Evolutionary conservation across 306 rosid genomes (phyloP), one percentile per base, ranked within the genome.

Genomic region (Inga leiocalycina): DNA sequence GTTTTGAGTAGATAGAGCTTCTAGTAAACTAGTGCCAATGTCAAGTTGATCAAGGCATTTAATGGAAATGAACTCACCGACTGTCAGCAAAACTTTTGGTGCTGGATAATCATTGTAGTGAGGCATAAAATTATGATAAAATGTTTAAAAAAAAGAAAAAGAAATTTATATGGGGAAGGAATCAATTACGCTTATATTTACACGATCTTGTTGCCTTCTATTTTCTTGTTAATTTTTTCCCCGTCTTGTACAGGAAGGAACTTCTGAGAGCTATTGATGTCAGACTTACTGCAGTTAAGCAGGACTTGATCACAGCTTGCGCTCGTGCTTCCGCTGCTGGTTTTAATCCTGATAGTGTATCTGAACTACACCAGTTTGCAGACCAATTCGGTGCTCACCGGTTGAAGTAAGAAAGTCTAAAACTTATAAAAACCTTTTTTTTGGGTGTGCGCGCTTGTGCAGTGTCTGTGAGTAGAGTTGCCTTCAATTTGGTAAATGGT

Each of bases 241-340:
- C 16, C 59, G 8, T 62, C 69, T 85, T 85, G 65, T 64, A 56
- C 92, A 97, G 99, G 88, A 97, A 92, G 82, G 99, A 94, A 90
- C 97, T 97, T 30, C 82, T 92, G 80, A 92, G 93, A 83, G 99
- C 99, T 56, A 97, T 97, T 68, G 98, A 97, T 85, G 98, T 94
- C 44, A 87, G 98, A 80, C 87, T 97, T 80, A 68, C 82, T 85
- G 92, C 99, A 74, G 95, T 92, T 65, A 88, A 83, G 93, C 97
- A 92, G 84, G 97, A 94, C 90, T 88, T 97, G 78, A 84, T 90
- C 77, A 57, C 92, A 62, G 97, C 99, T 84, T 91, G 89, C 77
- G 87, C 88, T 75, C 92, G 89, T 72, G 97, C 99, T 85, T 87
- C 93, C 44, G 97, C 99, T 59, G 92, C 97, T 71, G 98, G 98